Evolutionary conservation across 768 basidiomycete species (phyloP), one percentile per base, ranked within the genome.

Genomic region (Tricholoma saponaceum): DNA sequence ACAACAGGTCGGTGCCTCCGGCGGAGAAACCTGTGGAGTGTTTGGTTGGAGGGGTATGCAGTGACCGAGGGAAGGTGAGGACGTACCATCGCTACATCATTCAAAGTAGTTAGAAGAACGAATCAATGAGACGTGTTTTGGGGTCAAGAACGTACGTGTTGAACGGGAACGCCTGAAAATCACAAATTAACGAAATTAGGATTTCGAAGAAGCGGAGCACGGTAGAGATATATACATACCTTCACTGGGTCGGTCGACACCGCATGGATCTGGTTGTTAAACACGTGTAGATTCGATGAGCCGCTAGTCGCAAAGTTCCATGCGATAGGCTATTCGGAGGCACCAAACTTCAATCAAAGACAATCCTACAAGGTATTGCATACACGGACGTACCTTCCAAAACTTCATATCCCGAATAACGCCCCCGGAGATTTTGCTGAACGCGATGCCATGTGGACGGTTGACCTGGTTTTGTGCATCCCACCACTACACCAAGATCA

Each of bases 241-340:
- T 65, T 60, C 20, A 57, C 56, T 12, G 57, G 60, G 35, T 70
- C 79, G 58, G 78, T 75, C 1, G 85, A 84, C 7, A 78, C 67
- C 0, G 83, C 83, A 8, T 79, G 54, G 18, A 86, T 85, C 52
- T 68, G 73, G 63, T 86, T 86, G 59, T 83, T 79, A 66, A 74
- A 83, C 0, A 72, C 75, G 53, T 83, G 81, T 7, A 85, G 25
- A 56, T 83, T 79, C 22, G 67, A 68, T 0, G 80, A 76, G 18
- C 77, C 77, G 33, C 77, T 79, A 0, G 82, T 80, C 0, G 77
- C 74, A 62, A 85, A 84, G 64, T 79, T 84, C 82, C 82, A 84
- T 4, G 73, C 84, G 16, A 85, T 70, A 4, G 83, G 82, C 83
- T 83, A 49, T 20, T 47, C 28, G 47, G 30, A 50, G 16, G n/a